Evolutionary conservation across 2,329 filamentous ascomycete genomes (phyloP).

Genomic region (Coleophoma eucalyptorum): DNA sequence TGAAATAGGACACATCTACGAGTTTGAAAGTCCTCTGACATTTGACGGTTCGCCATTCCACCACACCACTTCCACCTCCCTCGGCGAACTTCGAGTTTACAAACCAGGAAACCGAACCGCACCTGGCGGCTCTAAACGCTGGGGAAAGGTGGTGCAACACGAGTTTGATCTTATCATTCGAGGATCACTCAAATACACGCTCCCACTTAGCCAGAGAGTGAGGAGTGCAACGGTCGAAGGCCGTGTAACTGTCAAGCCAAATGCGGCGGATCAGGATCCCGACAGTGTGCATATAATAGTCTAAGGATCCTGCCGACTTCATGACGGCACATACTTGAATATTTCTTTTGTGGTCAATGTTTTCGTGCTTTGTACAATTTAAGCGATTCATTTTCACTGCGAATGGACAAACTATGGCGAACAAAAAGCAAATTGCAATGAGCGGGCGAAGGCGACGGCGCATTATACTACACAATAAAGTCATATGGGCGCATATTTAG

Average conservation of each 20-base stretch:
- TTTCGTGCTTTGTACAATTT: background rate
- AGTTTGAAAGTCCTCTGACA: conserved; percentile 81
- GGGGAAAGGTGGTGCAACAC: conserved; percentile 87
- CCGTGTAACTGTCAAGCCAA: conserved; percentile 56
- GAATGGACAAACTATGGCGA: background rate
- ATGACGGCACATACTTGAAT: conserved; percentile 4
- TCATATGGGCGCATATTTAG: no score
- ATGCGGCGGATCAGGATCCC: conserved; percentile 31
- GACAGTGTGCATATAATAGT: conserved; percentile 20
- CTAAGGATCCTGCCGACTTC: conserved; percentile 2
- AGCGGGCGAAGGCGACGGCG: no score
- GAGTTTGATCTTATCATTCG: conserved; percentile 92
- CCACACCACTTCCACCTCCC: conserved; percentile 65
- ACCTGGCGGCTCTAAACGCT: conserved; percentile 74
- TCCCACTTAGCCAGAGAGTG: conserved; percentile 57
- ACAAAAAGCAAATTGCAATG: background rate
- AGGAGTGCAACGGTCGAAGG: conserved; percentile 58
- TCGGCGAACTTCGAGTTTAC: conserved; percentile 77
- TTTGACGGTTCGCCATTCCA: conserved; percentile 91
- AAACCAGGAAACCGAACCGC: conserved; percentile 88
- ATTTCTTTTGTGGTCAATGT: conserved; percentile 16
- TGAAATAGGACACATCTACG: conserved; percentile 82
- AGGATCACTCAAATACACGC: conserved; percentile 80
- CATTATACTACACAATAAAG: no score
- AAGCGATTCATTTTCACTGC: background rate